Conservation (phyloP, 2,329 filamentous ascomycete species). For the Epichloe gansuensis region DNA sequence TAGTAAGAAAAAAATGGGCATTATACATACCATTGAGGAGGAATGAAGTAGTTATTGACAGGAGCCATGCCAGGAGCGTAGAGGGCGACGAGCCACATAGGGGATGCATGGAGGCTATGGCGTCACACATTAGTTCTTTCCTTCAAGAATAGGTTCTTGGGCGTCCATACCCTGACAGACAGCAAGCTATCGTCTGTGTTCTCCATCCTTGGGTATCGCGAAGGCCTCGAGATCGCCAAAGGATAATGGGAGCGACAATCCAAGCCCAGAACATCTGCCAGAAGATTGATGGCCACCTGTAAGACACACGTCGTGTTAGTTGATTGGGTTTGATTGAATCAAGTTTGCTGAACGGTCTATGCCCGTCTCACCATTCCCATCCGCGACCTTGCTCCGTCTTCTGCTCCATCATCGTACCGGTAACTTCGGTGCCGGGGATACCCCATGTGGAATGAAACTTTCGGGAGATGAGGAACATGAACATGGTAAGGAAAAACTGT, state of each 20-base stretch:
- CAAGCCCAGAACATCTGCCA: constrained; percentile 56
- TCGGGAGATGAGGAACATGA: constrained; percentile 51
- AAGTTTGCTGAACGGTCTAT: neutral
- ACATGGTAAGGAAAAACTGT: constrained; percentile 44
- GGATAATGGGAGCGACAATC: constrained; percentile 46
- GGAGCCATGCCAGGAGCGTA: constrained; percentile 37
- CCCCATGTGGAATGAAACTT: constrained; percentile 53
- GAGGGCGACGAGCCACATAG: constrained; percentile 53
- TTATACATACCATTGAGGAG: constrained; percentile 46
- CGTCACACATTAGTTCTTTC: neutral
- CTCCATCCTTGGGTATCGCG: constrained; percentile 56
- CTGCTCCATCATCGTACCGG: constrained; percentile 39
- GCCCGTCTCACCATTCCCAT: constrained; percentile 47
- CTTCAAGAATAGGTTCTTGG: neutral
- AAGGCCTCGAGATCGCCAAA: constrained; percentile 49
- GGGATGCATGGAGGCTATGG: constrained; percentile 47
- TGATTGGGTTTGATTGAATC: neutral
- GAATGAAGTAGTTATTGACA: constrained; percentile 43
- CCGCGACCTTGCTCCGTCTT: constrained; percentile 36
- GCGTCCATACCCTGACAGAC: constrained; percentile 29
- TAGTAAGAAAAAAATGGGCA: neutral
- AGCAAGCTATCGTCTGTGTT: constrained; percentile 45
- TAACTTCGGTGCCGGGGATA: constrained; percentile 48
- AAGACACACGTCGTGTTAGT: neutral
- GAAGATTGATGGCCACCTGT: constrained; percentile 47